These are phyloP conservation scores for Paraphoma sp. DNA, from an alignment of 2,329 filamentous ascomycete genomes.

Conservation along the genomic window DNA sequence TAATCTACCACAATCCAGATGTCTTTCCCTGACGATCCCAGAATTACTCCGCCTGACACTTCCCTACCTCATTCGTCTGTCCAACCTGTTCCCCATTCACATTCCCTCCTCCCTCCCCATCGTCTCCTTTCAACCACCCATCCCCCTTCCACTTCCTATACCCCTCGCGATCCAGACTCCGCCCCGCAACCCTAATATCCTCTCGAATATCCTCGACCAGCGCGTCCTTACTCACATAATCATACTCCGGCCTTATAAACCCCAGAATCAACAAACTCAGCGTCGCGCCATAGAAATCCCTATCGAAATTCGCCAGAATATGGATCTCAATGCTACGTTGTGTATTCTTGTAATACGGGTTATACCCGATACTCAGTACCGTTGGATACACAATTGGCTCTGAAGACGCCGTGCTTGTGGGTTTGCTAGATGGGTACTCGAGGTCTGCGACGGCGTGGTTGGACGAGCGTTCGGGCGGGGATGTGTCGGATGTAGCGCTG, in stretches of 20 bases:
- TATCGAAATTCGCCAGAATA: slow-evolving; percentile 76
- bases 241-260: slow-evolving; percentile 86
- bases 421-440: slow-evolving; percentile 20
- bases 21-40: neutral
- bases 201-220: slow-evolving; percentile 86
- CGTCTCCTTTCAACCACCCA: slow-evolving; percentile 44
- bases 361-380: slow-evolving; percentile 70
- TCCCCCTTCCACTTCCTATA: slow-evolving; percentile 64
- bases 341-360: slow-evolving; percentile 95
- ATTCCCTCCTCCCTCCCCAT: slow-evolving; percentile 19
- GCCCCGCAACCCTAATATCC: slow-evolving; percentile 83
- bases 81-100: slow-evolving; percentile 13
- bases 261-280: slow-evolving; percentile 84
- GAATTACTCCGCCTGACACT: slow-evolving; percentile 11
- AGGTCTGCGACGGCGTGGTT: slow-evolving; percentile 38
- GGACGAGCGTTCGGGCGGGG: slow-evolving; percentile 23
- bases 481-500: slow-evolving; percentile 22
- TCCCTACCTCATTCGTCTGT: slow-evolving; percentile 21
- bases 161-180: slow-evolving; percentile 70
- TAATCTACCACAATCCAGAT: neutral
- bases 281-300: slow-evolving; percentile 84
- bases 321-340: slow-evolving; percentile 89
- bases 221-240: slow-evolving; percentile 84
- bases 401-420: neutral
- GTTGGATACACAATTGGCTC: slow-evolving; percentile 33